A percentile compares a stretch with the other conserved stretches of the same genome.
These are phyloP conservation scores for Samsoniella hepiali DNA, from an alignment of 2,329 filamentous ascomycete species.

Conservation along the genomic window DNA sequence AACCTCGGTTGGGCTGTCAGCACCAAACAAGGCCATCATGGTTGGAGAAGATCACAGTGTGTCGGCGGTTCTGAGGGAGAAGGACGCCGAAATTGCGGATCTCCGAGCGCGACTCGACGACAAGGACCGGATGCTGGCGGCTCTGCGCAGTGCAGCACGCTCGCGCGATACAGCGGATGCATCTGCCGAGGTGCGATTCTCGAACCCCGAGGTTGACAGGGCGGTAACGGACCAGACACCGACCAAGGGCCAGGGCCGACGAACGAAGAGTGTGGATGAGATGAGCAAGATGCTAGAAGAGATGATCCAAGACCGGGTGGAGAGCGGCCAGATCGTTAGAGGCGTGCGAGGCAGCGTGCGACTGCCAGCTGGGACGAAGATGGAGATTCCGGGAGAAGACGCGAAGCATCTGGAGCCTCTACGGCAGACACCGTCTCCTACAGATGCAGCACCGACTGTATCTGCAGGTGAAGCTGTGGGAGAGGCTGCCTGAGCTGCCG, in stretches of 20 bases:
- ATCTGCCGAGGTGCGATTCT: conserved; percentile 32
- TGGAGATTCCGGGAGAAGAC: conserved; percentile 34
- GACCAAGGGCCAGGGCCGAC: conserved; percentile 42
- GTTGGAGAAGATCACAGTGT: conserved; percentile 78
- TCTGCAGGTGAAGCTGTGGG: conserved; percentile 25
- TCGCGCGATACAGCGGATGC: conserved; percentile 78
- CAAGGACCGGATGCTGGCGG: conserved; percentile 89
- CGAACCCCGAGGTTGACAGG: conserved; percentile 24
- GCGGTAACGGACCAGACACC: conserved; percentile 26
- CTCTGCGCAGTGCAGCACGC: conserved; percentile 78
- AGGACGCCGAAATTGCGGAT: conserved; percentile 88
- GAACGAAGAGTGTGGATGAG: conserved; percentile 75
- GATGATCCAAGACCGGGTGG: conserved; percentile 89
- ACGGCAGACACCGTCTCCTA: conserved; percentile 35
- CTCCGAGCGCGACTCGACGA: conserved; percentile 87
- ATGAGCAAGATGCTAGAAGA: conserved; percentile 92
- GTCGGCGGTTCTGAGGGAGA: conserved; percentile 72
- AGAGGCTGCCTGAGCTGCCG: conserved; percentile 23
- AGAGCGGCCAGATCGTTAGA: conserved; percentile 68
- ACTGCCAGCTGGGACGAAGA: conserved; percentile 47
- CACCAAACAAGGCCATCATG: conserved; percentile 59
- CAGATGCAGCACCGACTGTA: conserved; percentile 15
- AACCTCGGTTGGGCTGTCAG: conserved; percentile 69
- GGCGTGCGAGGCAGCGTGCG: conserved; percentile 65
- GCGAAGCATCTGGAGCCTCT: conserved; percentile 38